These are phyloP conservation scores for Fistulifera solaris DNA, from an alignment of 108 stramenopile genomes.

Conservation along the genomic window DNA sequence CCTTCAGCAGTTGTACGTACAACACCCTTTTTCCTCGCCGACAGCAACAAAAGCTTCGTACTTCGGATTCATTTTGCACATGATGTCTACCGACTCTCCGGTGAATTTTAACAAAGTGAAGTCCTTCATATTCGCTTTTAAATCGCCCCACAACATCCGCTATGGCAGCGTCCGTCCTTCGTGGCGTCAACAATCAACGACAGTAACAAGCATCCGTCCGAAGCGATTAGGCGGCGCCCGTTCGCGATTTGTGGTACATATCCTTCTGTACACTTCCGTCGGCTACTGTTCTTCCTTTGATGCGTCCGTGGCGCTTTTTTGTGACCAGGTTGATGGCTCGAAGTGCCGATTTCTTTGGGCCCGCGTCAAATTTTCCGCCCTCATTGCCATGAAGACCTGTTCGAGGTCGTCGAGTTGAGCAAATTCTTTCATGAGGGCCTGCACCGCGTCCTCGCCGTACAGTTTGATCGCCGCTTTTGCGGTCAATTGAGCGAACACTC, in stretches of 20 bases:
- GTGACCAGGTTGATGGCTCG: constrained; percentile 12
- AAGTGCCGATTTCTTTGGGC: constrained; percentile 7
- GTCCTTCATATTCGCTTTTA: constrained; percentile 6
- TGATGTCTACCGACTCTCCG: constrained; percentile 9
- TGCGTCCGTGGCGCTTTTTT: constrained; percentile 6
- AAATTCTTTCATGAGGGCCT: constrained; percentile 8
- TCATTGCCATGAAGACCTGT: constrained; percentile 12
- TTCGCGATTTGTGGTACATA: not conserved
- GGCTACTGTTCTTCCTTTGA: constrained; percentile 17
- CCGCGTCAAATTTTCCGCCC: constrained; percentile 3
- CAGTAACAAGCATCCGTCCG: not conserved
- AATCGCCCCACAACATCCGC: constrained; percentile 19
- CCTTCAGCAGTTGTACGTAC: constrained; percentile 17
- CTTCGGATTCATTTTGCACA: constrained; percentile 8
- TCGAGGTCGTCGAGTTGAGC: constrained; percentile 5
- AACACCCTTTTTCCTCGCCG: constrained; percentile 5
- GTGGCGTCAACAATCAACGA: constrained; percentile 5
- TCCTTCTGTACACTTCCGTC: constrained; percentile 4
- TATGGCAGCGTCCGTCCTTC: constrained; percentile 24
- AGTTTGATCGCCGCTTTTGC: constrained; percentile 6
- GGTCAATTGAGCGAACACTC: constrained; percentile 8
- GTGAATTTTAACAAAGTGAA: constrained; percentile 5
- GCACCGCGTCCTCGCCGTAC: constrained; percentile 2
- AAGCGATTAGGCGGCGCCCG: constrained; percentile 12
- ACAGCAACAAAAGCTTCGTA: constrained; percentile 4